These are phyloP conservation scores for Dipodascopsis tothii DNA, from an alignment of 805 yeast species.

Conservation along the genomic window DNA sequence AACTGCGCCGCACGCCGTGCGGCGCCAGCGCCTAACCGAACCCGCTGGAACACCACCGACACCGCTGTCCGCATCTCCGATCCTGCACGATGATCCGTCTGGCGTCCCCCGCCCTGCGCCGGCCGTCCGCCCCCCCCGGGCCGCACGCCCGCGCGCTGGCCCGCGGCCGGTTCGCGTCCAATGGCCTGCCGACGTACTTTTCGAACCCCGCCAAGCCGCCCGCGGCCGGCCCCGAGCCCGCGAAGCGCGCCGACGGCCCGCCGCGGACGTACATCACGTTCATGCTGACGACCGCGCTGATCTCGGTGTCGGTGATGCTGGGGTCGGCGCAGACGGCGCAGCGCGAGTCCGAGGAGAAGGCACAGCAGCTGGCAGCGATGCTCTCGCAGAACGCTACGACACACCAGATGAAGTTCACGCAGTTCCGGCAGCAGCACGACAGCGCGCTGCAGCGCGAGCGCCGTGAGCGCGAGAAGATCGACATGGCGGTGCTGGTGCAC, in stretches of 20 bases:
- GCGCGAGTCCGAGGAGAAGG: neutral
- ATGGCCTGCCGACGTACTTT: neutral
- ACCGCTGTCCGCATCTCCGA: too few species aligned
- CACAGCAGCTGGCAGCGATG: neutral
- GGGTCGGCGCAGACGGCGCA: neutral
- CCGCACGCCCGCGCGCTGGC: too few species aligned
- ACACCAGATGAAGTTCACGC: neutral
- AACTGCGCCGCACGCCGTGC: too few species aligned
- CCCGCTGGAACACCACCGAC: too few species aligned
- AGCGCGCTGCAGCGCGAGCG: neutral
- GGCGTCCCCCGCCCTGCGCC: too few species aligned
- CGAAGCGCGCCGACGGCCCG: neutral
- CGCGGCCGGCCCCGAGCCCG: neutral
- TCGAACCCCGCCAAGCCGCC: neutral
- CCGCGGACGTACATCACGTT: neutral
- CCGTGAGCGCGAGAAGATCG: neutral
- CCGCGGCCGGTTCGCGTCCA: too few species aligned
- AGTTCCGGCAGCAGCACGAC: neutral
- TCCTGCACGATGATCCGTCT: too few species aligned
- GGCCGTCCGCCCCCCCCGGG: too few species aligned
- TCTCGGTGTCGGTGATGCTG: neutral
- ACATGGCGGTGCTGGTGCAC: constrained; percentile 1
- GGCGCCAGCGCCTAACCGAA: too few species aligned
- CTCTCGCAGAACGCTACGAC: neutral
- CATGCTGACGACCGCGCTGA: neutral